These are phyloP conservation scores for Laburnicola sp. DNA, from an alignment of 2,329 filamentous ascomycete species.

Conservation along the genomic window DNA sequence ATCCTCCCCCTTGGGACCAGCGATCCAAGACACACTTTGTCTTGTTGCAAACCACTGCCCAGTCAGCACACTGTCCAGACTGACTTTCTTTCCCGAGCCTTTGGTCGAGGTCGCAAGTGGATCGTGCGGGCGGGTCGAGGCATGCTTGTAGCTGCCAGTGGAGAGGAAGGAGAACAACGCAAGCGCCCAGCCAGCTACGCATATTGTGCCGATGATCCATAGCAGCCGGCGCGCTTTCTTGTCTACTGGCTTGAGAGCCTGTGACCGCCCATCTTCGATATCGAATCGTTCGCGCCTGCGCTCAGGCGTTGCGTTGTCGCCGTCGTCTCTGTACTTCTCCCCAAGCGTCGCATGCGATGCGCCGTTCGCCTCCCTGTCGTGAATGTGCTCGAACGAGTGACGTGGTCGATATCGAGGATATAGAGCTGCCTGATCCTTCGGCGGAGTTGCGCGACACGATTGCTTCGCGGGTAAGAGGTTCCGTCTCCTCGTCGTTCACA, in stretches of 20 bases:
- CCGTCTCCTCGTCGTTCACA: slow-evolving; percentile 49
- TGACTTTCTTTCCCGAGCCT: slow-evolving; percentile 72
- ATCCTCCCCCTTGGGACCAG: slow-evolving; percentile 74
- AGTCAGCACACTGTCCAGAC: slow-evolving; percentile 68
- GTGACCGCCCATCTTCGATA: slow-evolving; percentile 54
- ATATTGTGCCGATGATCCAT: slow-evolving; percentile 62
- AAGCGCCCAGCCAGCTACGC: slow-evolving; percentile 68
- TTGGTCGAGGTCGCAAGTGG: slow-evolving; percentile 64
- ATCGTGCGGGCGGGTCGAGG: slow-evolving; percentile 67
- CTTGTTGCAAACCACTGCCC: slow-evolving; percentile 67
- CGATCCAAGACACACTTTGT: slow-evolving; percentile 76
- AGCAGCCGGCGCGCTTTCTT: slow-evolving; percentile 65
- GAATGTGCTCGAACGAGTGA: slow-evolving; percentile 79
- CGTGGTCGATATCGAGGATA: slow-evolving; percentile 79
- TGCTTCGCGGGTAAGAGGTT: slow-evolving; percentile 48
- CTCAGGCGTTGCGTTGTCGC: slow-evolving; percentile 45
- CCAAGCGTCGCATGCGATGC: slow-evolving; percentile 30
- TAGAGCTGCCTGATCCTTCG: slow-evolving; percentile 55
- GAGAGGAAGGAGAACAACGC: slow-evolving; percentile 69
- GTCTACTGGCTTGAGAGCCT: slow-evolving; percentile 61
- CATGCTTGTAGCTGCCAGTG: slow-evolving; percentile 66
- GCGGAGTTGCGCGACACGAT: slow-evolving; percentile 36
- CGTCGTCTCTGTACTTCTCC: slow-evolving; percentile 48
- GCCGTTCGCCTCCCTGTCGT: slow-evolving; percentile 54
- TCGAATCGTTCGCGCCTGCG: slow-evolving; percentile 56